Conservation (phyloP, 2,329 filamentous ascomycete species). For the Phialocephala subalpina region DNA sequence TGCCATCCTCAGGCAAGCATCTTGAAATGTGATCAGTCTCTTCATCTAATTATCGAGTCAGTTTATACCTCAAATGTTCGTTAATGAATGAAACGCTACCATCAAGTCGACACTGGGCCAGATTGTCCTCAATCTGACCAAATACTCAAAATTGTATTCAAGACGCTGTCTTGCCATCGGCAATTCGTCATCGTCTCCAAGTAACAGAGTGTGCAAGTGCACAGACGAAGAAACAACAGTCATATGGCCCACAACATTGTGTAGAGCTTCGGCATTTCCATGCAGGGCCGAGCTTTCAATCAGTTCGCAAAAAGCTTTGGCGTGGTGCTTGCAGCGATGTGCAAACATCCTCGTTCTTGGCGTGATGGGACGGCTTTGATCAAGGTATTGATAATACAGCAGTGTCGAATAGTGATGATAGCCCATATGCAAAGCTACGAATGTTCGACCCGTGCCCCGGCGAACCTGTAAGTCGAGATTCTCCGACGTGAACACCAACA, state of each 20-base stretch:
- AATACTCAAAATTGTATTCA: slow-evolving; percentile 44
- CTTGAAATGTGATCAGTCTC: slow-evolving; percentile 46
- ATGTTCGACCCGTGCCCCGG: slow-evolving; percentile 43
- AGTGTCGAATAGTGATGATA: slow-evolving; percentile 47
- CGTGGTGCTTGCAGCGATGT: slow-evolving; percentile 43
- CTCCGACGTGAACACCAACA: slow-evolving; percentile 34
- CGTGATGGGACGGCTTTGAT: slow-evolving; percentile 41
- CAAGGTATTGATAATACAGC: slow-evolving; percentile 47
- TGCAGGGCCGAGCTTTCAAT: slow-evolving; percentile 39
- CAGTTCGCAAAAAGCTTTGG: slow-evolving; percentile 43
- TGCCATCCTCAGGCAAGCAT: slow-evolving; percentile 42
- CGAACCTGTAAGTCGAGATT: slow-evolving; percentile 39
- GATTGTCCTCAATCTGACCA: slow-evolving; percentile 44
- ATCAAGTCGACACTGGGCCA: slow-evolving; percentile 48
- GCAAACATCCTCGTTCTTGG: slow-evolving; percentile 44
- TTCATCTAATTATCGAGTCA: slow-evolving; percentile 38
- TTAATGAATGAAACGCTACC: slow-evolving; percentile 33
- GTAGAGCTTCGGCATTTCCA: slow-evolving; percentile 40
- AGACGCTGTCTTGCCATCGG: slow-evolving; percentile 38
- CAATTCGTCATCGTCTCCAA: slow-evolving; percentile 45
- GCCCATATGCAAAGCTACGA: slow-evolving; percentile 47
- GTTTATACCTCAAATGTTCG: not conserved
- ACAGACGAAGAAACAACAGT: slow-evolving; percentile 48
- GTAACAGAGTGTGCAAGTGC: slow-evolving; percentile 45
- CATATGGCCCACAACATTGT: slow-evolving; percentile 47